Evolutionary conservation across 768 basidiomycete species (phyloP).

Genomic region (Pisolithus marmoratus): DNA sequence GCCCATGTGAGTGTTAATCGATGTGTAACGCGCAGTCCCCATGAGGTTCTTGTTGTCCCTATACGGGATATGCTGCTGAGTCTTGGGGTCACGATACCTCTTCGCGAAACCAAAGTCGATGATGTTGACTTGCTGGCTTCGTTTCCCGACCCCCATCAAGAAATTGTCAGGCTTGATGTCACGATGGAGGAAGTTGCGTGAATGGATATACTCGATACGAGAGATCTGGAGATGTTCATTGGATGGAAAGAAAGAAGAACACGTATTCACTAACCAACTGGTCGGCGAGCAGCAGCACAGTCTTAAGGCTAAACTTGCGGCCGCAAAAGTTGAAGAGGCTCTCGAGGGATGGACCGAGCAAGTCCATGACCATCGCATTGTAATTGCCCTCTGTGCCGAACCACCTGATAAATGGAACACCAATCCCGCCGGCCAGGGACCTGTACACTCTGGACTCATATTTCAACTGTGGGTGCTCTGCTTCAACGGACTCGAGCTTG

Average conservation of each 20-base stretch:
- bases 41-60: slow-evolving; percentile 99
- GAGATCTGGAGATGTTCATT: too few relatives aligned
- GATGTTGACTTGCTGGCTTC: slow-evolving; percentile 99
- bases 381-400: slow-evolving; percentile 96
- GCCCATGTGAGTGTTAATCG: slow-evolving; percentile 97
- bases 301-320: slow-evolving; percentile 97
- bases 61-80: slow-evolving; percentile 98
- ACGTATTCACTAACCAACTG: too few relatives aligned
- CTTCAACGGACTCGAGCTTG: slow-evolving; percentile 99
- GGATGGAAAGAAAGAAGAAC: too few relatives aligned
- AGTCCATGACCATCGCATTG: slow-evolving; percentile 99
- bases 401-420: slow-evolving; percentile 97
- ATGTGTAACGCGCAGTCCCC: slow-evolving; percentile 97
- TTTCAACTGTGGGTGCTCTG: slow-evolving; percentile 98
- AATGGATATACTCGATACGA: slow-evolving; percentile 98
- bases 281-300: slow-evolving; percentile 92
- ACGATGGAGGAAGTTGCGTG: slow-evolving; percentile 94
- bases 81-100: slow-evolving; percentile 99
- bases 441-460: slow-evolving; percentile 96
- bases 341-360: slow-evolving; percentile 87
- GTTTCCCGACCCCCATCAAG: slow-evolving; percentile 99
- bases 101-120: too few relatives aligned
- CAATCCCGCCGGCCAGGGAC: slow-evolving; percentile 98
- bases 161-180: slow-evolving; percentile 99
- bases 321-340: slow-evolving; percentile 94